Evolutionary conservation across 495 filamentous ascomycete genomes (phyloP), one percentile per base, ranked within the genome.

Genomic region (Penicillium roqueforti): DNA sequence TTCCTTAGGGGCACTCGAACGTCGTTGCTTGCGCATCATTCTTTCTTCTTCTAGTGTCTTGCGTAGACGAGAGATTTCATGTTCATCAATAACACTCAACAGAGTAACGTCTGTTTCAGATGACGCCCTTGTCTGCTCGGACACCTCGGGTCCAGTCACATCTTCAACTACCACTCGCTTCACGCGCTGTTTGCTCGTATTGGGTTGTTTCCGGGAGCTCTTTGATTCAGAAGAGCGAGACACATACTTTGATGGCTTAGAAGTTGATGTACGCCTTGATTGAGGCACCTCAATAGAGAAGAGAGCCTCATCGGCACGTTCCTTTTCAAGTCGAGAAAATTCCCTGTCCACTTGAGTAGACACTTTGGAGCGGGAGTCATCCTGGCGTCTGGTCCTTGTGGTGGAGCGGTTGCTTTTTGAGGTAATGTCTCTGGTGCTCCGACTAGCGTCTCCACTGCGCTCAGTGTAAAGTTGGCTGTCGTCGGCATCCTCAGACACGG

Each of bases 1-100:
- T 13, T 76, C 73, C 25, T 61, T 70, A 13, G 61, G 38, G 14
- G 57, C 47, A 54, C 55, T 65, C 2, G 69, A 62, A 28, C 73
- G 68, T 14, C 71, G 74, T 40, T 76, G 68, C 54, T 78, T 79
- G 29, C 73, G 77, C 20, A 72, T 62, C 10, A 76, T 40, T 46
- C 78, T 68, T 52, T 80, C 78, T 40, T 77, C 71, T 51, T 80
- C 78, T 16, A 80, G 53, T 1, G 71, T 76, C 60, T 71, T 78
- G 39, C 78, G 71, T 16, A 80, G 62, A 47, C 72, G 68, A 18
- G 73, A 67, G 56, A 80, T 77, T 55, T 79, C 74, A 50, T 70
- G 62, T 61, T 71, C 69, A 64, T 80, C 73, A 53, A 80, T 65
- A 32, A 76, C 70, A 58, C 74, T 80, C 22, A 80, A 58, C 48